Percentiles rank a stretch among this genome's conserved stretches.
Evolutionary conservation across 2,329 filamentous ascomycete genomes (phyloP).

Genomic region (Cladobotryum protrusum): DNA sequence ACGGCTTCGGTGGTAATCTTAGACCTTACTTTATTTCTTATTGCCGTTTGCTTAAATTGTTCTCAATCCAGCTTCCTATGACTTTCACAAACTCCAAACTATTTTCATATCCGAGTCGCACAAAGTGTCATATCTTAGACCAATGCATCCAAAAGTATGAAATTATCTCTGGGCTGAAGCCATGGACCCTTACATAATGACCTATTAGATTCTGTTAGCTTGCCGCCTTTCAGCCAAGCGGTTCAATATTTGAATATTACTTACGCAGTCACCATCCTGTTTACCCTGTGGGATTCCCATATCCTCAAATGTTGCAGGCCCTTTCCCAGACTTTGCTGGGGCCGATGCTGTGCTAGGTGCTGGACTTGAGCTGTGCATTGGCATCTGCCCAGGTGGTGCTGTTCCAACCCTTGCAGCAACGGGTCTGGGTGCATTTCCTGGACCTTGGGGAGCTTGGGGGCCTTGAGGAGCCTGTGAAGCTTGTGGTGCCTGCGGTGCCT

Average conservation of each 20-base stretch:
- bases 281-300: constrained; percentile 90
- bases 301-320: constrained; percentile 93
- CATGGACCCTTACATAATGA: constrained; percentile 20
- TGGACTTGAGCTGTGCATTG: constrained; percentile 19
- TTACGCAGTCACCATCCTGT: constrained; percentile 86
- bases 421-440: constrained; percentile 17
- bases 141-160: no score
- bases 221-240: no score
- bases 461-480: constrained; percentile 2
- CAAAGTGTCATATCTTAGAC: no score
- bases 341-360: constrained; percentile 25
- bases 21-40: no score
- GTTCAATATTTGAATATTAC: constrained; percentile 24
- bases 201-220: constrained; percentile 10
- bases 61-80: no score
- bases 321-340: constrained; percentile 50
- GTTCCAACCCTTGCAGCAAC: constrained; percentile 30
- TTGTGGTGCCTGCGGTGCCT: background rate
- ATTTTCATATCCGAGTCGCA: no score
- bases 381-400: constrained; percentile 28
- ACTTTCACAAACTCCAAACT: no score
- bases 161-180: no score
- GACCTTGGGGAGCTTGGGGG: constrained; percentile 3
- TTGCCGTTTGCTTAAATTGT: no score
- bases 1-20: no score